These are phyloP conservation scores for Cylindrotheca fusiformis DNA, from an alignment of 108 stramenopile genomes.

Conservation along the genomic window DNA sequence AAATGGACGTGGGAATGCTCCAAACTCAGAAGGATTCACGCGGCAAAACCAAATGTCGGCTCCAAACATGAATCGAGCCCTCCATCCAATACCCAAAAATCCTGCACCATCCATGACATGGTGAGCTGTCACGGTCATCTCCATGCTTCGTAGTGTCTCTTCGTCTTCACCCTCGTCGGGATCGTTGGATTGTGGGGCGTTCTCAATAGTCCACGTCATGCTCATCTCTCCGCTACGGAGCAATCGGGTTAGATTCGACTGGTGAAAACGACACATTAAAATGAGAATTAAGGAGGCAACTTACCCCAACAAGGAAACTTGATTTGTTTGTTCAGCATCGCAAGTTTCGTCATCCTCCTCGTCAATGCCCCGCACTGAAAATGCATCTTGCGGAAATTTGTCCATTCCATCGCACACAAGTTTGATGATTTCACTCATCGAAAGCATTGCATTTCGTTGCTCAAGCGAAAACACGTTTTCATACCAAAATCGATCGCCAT, in stretches of 20 bases:
- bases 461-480: slow-evolving; percentile 1
- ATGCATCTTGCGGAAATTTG: background rate
- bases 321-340: background rate
- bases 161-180: background rate
- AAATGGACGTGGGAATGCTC: no score
- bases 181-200: no score
- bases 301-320: slow-evolving; percentile 7
- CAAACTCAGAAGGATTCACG: background rate
- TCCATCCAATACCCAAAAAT: slow-evolving; percentile 10
- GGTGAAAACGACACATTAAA: no score
- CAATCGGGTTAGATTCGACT: no score
- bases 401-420: slow-evolving; percentile 4
- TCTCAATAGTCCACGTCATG: no score
- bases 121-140: slow-evolving; percentile 1
- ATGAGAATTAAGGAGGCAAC: no score
- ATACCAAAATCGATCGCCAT: slow-evolving; percentile 21
- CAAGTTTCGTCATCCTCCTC: background rate
- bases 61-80: slow-evolving; percentile 3
- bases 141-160: background rate
- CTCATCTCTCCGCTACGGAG: no score
- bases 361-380: background rate
- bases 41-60: slow-evolving; percentile 17
- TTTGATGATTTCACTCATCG: slow-evolving; percentile 7
- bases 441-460: background rate
- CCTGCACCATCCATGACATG: slow-evolving; percentile 6